Evolutionary conservation across 2,329 filamentous ascomycete species (phyloP), one percentile per base, ranked within the genome.

Genomic region (Epichloe typhina): DNA sequence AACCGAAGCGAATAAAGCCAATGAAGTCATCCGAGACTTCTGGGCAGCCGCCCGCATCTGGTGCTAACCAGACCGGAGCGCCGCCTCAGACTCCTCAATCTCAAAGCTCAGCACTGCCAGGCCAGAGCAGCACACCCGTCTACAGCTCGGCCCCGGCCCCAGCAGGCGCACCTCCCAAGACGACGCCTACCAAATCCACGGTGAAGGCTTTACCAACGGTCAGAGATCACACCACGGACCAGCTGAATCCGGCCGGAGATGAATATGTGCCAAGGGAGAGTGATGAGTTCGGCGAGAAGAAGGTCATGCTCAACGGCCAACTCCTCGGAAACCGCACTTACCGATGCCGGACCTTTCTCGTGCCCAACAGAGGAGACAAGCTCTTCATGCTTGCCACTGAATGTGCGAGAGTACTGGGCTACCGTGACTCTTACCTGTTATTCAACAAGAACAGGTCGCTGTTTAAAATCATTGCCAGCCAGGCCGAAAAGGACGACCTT

Each of bases 341-440:
- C 71, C 83, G 86, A 65, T 96, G 91, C 68, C 79, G 90, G 56
- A 97, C 91, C 1, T 98, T 98, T 66, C 81, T 87, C 57, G 90
- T 98, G 4, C 89, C 91, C 17, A 84, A 94, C 61, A 78, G 93
- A 59, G 89, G 88, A 31, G 84, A 94, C 57, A 96, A 96, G 69
- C 78, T 97, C 5, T 98, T 97, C 70, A 98, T 98, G 93, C 80
- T 98, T 49, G 93, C 93, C 37, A 98, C 93, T 15, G 93, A 98
- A 69, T 97, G 93, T 64, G 93, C 93, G 23, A 82, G 93, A 57
- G 89, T 96, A 4, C 74, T 97, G 21, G 87, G 89, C 45, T 98
- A 98, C 66, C 80, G 93, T 54, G 93, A 98, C 67, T 96, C 90
- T n/a, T 98, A 98, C 66, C 75, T 98, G 37, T 73, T 98, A 15